Base-by-base conservation (phyloP, 2,329 filamentous ascomycete species). In the Colletotrichum cereale region DNA sequence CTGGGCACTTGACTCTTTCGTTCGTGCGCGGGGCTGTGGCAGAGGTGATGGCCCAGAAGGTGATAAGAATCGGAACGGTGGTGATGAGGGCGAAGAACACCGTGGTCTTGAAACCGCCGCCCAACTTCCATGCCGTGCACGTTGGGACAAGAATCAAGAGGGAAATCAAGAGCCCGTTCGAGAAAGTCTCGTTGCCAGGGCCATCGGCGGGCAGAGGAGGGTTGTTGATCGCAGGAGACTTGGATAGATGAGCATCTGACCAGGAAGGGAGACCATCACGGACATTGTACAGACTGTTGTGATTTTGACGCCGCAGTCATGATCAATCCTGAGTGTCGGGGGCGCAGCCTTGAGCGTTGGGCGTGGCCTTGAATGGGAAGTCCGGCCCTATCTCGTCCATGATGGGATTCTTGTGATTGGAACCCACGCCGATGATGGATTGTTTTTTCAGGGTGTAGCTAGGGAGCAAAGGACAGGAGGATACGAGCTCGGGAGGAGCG, bases 151-250 rank as follows among this genome's bases (percentile, higher is more conserved):
- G 82, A 73, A 90, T 81, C 73, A 97, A 82, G 73, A 96, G 82
- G 76, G 88, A 87, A 81, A 94, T 86, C 76, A 98, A 91, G 77
- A 92, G 84, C 76, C 87, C 84, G 85, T 96, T 97, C 84, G 92
- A 95, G 90, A 98, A 99, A 83, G 86, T 91, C 76, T 97, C 94
- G 82, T 88, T 91, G 75, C 95, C 93, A 62, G 94, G 85, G 62
- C 90, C 93, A 82, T 99, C 96, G 75, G 95, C 96, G 48, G 96
- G 96, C 52, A 98, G 90, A 75, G 96, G 95, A 60, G 91, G 93
- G 90, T 98, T 98, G 81, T 97, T 93, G 85, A 98, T 98, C 73
- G 94, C 85, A 40, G 94, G 92, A 78, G 90, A 96, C 95, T 97
- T 79, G 72, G 76, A 34, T 57, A 21, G 18, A 38, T 79, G 66